Evolutionary conservation across 2,329 filamentous ascomycete species (phyloP).

Genomic region (Boeremia exigua): DNA sequence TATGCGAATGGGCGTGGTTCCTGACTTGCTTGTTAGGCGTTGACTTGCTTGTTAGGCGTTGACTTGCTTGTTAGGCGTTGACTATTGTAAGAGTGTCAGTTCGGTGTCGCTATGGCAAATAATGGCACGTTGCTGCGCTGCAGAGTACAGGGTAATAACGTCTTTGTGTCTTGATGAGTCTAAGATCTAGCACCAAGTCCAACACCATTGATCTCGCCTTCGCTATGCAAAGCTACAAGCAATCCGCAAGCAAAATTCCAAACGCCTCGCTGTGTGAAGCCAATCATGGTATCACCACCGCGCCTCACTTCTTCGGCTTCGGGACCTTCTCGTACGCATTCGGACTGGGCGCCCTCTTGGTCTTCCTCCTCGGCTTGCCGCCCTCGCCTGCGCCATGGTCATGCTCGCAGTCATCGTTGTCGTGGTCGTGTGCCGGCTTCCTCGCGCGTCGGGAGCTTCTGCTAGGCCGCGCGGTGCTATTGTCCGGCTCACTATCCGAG

Average conservation of each 20-base stretch:
- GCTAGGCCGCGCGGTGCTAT: conserved; percentile 55
- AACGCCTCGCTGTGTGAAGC: not conserved
- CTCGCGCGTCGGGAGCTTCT: conserved; percentile 21
- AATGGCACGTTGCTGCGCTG: not conserved
- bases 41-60: not conserved
- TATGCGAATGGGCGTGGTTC: not conserved
- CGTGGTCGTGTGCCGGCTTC: conserved; percentile 36
- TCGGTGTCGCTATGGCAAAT: not conserved
- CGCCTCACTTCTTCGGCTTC: conserved; percentile 50
- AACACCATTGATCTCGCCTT: not conserved
- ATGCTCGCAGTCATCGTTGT: conserved; percentile 34
- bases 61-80: not conserved
- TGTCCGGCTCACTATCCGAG: conserved; percentile 62
- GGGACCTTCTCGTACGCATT: conserved; percentile 84
- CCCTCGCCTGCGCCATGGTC: conserved; percentile 50
- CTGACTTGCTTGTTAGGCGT: not conserved
- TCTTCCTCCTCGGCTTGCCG: conserved; percentile 48
- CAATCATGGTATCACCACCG: not conserved
- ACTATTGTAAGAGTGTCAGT: no score
- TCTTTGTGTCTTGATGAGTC: conserved; percentile 25
- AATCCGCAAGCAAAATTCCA: not conserved
- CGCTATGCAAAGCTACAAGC: not conserved
- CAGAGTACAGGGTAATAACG: not conserved
- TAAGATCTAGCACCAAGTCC: conserved; percentile 28
- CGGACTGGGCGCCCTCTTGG: conserved; percentile 66